Evolutionary conservation across 257 asterid species (phyloP).

Genomic region (Petunia secreta): DNA sequence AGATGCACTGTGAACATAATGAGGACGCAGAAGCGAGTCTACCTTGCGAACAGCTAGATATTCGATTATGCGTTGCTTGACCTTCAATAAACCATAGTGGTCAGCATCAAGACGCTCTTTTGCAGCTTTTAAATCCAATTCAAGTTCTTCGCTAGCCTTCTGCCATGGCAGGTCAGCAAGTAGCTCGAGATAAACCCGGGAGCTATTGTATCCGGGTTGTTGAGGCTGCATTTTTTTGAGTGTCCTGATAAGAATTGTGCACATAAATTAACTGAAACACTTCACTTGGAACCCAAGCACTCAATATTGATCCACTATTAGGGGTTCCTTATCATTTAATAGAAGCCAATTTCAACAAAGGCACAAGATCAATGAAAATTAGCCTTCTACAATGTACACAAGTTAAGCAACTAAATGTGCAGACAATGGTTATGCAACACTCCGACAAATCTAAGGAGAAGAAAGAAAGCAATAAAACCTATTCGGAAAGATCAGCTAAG

Average conservation of each 20-base stretch:
- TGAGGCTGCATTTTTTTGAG: slow-evolving; percentile 99
- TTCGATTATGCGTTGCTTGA: slow-evolving; percentile 97
- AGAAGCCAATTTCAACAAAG: too few relatives aligned
- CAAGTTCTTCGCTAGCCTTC: slow-evolving; percentile 80
- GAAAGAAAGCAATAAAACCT: too few relatives aligned
- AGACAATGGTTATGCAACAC: too few relatives aligned
- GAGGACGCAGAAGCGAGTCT: too few relatives aligned
- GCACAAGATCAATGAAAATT: too few relatives aligned
- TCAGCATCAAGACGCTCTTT: slow-evolving; percentile 87
- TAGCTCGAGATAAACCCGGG: slow-evolving; percentile 93
- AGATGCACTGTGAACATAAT: background rate
- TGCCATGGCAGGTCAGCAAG: slow-evolving; percentile 99
- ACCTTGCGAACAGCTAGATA: slow-evolving; percentile 98
- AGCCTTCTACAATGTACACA: too few relatives aligned
- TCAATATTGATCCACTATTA: background rate
- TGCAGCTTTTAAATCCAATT: slow-evolving; percentile 84
- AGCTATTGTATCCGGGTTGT: slow-evolving; percentile 97
- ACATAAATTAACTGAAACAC: slow-evolving; percentile 25
- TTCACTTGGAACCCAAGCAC: slow-evolving; percentile 27
- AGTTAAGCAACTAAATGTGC: too few relatives aligned
- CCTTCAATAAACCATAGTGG: slow-evolving; percentile 91
- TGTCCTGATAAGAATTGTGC: slow-evolving; percentile 64
- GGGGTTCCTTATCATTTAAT: too few relatives aligned
- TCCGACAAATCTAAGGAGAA: too few relatives aligned
- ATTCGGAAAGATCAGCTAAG: too few relatives aligned